Percentiles rank a stretch among this genome's conserved stretches.
Evolutionary conservation across 805 yeast genomes (phyloP).

Genomic region (Barnettozyma salicaria): DNA sequence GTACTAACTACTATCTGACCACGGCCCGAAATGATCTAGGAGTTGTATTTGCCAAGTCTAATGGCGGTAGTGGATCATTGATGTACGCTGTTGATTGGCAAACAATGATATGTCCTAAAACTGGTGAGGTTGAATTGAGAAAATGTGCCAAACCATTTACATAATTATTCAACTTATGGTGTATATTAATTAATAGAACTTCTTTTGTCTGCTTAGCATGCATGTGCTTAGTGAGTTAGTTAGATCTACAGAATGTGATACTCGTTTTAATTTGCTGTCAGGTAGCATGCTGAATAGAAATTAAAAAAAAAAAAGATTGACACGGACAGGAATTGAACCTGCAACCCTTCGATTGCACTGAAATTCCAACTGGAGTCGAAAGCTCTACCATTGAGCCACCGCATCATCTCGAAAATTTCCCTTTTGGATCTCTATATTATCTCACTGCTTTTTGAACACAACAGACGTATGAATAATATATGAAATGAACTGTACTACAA

Average conservation of each 20-base stretch:
- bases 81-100: slow-evolving; percentile 96
- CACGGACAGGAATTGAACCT: slow-evolving; percentile 86
- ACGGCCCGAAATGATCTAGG: slow-evolving; percentile 92
- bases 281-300: background rate
- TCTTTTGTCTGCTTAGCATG: too few relatives aligned
- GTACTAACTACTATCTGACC: slow-evolving; percentile 79
- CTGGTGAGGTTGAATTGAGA: slow-evolving; percentile 71
- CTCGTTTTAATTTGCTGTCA: too few relatives aligned
- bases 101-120: slow-evolving; percentile 74
- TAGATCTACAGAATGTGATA: too few relatives aligned
- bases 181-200: too few relatives aligned
- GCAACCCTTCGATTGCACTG: slow-evolving; percentile 70
- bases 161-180: too few relatives aligned
- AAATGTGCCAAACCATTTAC: slow-evolving; percentile 93
- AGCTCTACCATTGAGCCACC: slow-evolving; percentile 79
- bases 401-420: slow-evolving; percentile 38
- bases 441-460: background rate
- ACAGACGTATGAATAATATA: too few relatives aligned
- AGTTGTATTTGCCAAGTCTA: slow-evolving; percentile 77
- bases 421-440: background rate
- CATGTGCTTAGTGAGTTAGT: too few relatives aligned
- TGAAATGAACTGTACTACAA: too few relatives aligned
- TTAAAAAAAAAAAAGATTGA: slow-evolving; percentile 36
- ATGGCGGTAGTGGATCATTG: slow-evolving; percentile 60
- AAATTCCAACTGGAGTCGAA: slow-evolving; percentile 56